Evolutionary conservation across 169 alveolate species (phyloP).

Genomic region (Amoebophrya sp.): DNA sequence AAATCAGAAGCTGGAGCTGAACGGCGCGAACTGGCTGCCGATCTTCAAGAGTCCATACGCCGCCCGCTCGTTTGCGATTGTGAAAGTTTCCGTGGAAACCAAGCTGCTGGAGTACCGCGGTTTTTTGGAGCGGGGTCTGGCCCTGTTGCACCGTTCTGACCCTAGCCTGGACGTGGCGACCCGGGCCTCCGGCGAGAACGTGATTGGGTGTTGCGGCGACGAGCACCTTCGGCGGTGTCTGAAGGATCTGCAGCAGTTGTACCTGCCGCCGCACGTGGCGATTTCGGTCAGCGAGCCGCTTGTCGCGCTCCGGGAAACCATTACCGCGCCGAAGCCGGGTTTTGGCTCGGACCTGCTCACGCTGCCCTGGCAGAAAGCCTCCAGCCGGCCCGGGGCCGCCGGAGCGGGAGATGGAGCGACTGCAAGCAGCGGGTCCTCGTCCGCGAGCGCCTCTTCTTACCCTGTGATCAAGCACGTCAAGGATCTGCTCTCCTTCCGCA

Average conservation of each 20-base stretch:
- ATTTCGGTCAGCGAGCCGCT: background rate
- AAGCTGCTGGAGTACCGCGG: background rate
- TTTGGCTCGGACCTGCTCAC: background rate
- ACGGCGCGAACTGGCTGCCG: background rate
- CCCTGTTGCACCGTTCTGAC: background rate
- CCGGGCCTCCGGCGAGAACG: background rate
- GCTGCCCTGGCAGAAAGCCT: background rate
- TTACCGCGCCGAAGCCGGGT: background rate
- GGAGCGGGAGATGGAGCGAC: too few relatives aligned
- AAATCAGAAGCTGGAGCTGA: background rate
- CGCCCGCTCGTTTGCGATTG: background rate
- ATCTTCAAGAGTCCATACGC: background rate
- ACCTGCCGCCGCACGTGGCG: constrained; percentile 2
- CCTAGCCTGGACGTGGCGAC: background rate
- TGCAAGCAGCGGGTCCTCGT: too few relatives aligned
- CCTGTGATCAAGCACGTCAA: background rate
- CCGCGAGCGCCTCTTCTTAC: too few relatives aligned
- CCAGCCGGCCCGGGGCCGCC: background rate
- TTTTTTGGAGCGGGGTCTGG: background rate
- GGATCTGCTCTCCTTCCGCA: background rate
- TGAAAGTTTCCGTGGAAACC: constrained; percentile 1
- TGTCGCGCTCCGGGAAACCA: background rate
- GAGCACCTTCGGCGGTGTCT: background rate
- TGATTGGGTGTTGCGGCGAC: constrained; percentile 15
- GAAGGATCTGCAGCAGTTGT: background rate